Conservation (phyloP, 148 eudicot genomes). For the Amaranthus cruentus region DNA sequence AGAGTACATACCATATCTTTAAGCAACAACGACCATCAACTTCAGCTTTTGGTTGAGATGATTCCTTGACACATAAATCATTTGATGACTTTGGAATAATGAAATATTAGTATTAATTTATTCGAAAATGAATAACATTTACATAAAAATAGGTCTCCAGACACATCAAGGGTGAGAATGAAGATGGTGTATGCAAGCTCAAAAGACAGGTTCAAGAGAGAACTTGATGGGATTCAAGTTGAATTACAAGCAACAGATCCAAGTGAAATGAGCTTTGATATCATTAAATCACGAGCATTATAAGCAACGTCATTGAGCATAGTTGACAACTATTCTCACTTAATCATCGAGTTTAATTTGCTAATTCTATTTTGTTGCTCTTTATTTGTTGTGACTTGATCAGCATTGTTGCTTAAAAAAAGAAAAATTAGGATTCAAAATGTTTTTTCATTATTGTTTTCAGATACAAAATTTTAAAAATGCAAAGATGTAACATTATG, state of each 20-base stretch:
- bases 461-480: conserved; percentile 5
- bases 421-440: not conserved
- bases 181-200: conserved; percentile 97
- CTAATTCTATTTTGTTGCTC: conserved; percentile 1
- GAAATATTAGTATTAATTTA: not conserved
- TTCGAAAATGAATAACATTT: not conserved
- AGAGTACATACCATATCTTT: too few species aligned
- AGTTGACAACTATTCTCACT: too few species aligned
- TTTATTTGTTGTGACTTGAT: conserved; percentile 17
- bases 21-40: too few species aligned
- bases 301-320: not conserved
- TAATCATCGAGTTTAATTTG: not conserved
- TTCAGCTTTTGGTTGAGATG: too few species aligned
- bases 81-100: not conserved
- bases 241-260: conserved; percentile 89
- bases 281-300: conserved; percentile 57
- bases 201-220: conserved; percentile 88
- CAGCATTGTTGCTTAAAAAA: conserved; percentile 14
- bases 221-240: conserved; percentile 80
- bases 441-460: conserved; percentile 14
- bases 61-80: not conserved
- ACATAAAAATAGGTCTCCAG: conserved; percentile 56
- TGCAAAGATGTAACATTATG: conserved; percentile 24
- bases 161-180: conserved; percentile 71
- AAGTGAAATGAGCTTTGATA: conserved; percentile 82